These are phyloP conservation scores for Pelargonium nanum DNA, from an alignment of 345 rosid genomes.

Conservation along the genomic window DNA sequence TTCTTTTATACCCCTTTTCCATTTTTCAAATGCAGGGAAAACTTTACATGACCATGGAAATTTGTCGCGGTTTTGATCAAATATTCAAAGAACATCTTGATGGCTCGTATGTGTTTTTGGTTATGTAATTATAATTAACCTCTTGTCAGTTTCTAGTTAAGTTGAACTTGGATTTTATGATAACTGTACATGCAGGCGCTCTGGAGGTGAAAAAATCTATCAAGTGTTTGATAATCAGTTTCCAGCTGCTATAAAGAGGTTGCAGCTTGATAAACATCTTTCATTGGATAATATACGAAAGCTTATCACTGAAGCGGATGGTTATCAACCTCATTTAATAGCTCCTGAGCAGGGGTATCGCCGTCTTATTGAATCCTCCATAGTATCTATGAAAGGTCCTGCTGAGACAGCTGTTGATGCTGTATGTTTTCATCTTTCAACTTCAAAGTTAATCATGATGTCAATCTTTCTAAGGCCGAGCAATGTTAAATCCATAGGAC, in stretches of 20 bases:
- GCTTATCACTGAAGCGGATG: conserved; percentile 93
- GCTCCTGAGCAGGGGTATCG: conserved; percentile 99
- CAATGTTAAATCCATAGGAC: not conserved
- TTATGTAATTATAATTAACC: not conserved
- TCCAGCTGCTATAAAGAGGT: conserved; percentile 82
- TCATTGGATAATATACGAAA: conserved; percentile 79
- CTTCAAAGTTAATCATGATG: not conserved
- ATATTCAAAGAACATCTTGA: conserved; percentile 90
- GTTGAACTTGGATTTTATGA: conserved; percentile 8
- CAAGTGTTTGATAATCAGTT: conserved; percentile 76
- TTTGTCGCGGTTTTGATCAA: conserved; percentile 88
- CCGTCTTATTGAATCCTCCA: conserved; percentile 80
- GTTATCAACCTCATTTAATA: conserved; percentile 93
- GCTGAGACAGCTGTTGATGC: conserved; percentile 98
- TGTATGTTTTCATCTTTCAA: conserved; percentile 21
- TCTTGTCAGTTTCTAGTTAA: conserved; percentile 1
- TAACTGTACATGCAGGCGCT: conserved; percentile 43
- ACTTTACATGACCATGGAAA: conserved; percentile 86
- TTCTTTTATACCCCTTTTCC: not conserved
- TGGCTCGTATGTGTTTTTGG: conserved; percentile 42
- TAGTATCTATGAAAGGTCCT: conserved; percentile 77
- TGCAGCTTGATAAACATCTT: conserved; percentile 87
- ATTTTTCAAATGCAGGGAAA: conserved; percentile 55
- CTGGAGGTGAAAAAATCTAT: conserved; percentile 95
- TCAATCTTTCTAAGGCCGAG: not conserved